These are phyloP conservation scores for Volvariella volvacea DNA, from an alignment of 1,284 basidiomycete genomes.

Conservation along the genomic window DNA sequence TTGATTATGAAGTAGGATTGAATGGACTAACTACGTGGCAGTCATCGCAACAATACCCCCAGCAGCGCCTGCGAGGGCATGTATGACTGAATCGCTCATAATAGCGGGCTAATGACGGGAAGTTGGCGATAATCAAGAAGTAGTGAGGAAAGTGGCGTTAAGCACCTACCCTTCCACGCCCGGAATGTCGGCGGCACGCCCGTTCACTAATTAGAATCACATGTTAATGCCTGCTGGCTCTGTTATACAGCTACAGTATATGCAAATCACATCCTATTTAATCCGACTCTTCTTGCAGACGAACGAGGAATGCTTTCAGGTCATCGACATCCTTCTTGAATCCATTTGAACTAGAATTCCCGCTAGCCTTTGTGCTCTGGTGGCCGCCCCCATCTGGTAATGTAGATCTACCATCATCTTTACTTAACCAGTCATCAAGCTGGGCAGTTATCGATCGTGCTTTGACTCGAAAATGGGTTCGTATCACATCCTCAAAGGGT, in stretches of 20 bases:
- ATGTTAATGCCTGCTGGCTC: constrained; percentile 2
- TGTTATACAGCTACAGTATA: too few relatives aligned
- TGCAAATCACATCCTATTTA: too few relatives aligned
- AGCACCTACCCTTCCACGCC: constrained; percentile 9
- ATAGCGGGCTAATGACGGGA: constrained; percentile 8
- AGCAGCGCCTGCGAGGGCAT: constrained; percentile 84
- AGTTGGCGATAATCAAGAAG: constrained; percentile 5
- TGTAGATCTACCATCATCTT: constrained; percentile 63
- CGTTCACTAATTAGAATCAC: too few relatives aligned
- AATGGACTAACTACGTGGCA: constrained; percentile 63
- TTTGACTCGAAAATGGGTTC: constrained; percentile 87
- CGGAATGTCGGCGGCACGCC: too few relatives aligned
- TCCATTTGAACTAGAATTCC: constrained; percentile 35
- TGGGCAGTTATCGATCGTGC: constrained; percentile 62
- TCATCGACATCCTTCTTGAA: constrained; percentile 65
- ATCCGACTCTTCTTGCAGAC: not conserved
- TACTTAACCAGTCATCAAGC: constrained; percentile 71
- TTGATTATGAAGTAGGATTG: constrained; percentile 7
- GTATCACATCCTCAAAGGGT: constrained; percentile 77
- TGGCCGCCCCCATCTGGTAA: constrained; percentile 45
- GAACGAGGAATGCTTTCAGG: constrained; percentile 46
- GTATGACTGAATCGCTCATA: constrained; percentile 81
- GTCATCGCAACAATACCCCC: constrained; percentile 91
- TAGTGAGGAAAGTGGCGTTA: constrained; percentile 6
- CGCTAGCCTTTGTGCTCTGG: constrained; percentile 21